Evolutionary conservation across 768 basidiomycete genomes (phyloP), one percentile per base, ranked within the genome.

Genomic region (Chiua virens): DNA sequence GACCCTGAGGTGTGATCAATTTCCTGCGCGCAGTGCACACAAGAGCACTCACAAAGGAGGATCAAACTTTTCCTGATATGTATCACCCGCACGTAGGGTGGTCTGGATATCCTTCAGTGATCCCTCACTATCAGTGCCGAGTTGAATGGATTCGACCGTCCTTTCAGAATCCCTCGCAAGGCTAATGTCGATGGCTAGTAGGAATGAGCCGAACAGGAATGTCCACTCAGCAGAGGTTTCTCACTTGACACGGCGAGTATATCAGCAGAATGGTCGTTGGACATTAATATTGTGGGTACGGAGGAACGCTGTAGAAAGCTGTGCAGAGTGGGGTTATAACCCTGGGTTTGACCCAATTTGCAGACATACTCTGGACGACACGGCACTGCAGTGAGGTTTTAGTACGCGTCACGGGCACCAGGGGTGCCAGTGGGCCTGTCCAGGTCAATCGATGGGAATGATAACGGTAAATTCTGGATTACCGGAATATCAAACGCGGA

Each of bases 91-190:
- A 14, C 11, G 21, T 15, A 51, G 15, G 8, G 20, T 21, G 13
- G 28, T 34, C n/a, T 21, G 14, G 20, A 47, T 11, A n/a, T 47
- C 21, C 8, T 3, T 22, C 11, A 22, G 11, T 3, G 15, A 20
- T 3, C 30, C 5, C 17, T 25, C 8, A 21, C 40, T 47, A 27
- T 56, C 47, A 21, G 32, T 45, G 25, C 3, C 18, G 23, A 52
- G 21, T 7, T 22, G 10, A n/a, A 59, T 45, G 27, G 41, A 57
- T 34, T 21, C 14, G 11, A 60, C 37, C 10, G n/a, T 49, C 25
- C 61, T 52, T 1, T 1, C 3, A n/a, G 58, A 60, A 30, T 32
- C 35, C 23, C 15, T 49, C 13, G 50, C 54, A 27, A 59, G 54
- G 7, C 38, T 41, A 0, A 59, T 6, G 23, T 20, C 15, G 9